Evolutionary conservation across 2,329 filamentous ascomycete species (phyloP).

Genomic region (Penicillium sclerotiorum): DNA sequence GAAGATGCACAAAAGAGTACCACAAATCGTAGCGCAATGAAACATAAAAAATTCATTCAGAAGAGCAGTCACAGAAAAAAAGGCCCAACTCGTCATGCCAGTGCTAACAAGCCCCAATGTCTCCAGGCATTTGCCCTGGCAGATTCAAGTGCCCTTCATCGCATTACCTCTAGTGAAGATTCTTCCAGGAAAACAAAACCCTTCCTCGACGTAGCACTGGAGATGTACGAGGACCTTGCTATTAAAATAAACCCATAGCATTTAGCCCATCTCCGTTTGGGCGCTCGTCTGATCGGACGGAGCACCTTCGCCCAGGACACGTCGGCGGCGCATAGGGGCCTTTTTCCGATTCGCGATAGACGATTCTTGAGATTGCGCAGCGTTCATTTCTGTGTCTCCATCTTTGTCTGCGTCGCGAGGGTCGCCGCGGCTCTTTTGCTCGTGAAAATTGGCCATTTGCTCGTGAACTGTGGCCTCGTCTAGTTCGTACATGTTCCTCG

Average conservation of each 20-base stretch:
- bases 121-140: background rate
- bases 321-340: conserved; percentile 46
- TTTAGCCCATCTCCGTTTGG: conserved; percentile 24
- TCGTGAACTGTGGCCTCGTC: conserved; percentile 62
- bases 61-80: background rate
- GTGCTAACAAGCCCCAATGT: conserved; percentile 11
- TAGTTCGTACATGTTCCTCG: conserved; percentile 75
- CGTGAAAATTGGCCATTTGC: conserved; percentile 36
- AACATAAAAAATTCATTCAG: conserved; percentile 12
- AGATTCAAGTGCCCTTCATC: background rate
- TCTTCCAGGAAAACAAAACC: too few species aligned
- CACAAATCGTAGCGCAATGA: background rate
- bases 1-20: background rate
- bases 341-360: conserved; percentile 46
- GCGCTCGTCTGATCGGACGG: conserved; percentile 36
- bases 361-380: conserved; percentile 36
- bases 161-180: too few species aligned
- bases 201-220: too few species aligned
- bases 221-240: background rate
- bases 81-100: conserved; percentile 13
- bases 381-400: conserved; percentile 44
- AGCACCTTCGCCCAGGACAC: conserved; percentile 22
- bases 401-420: conserved; percentile 33
- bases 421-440: conserved; percentile 4
- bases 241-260: background rate